A percentile compares a stretch with the other conserved stretches of the same genome.
These are phyloP conservation scores for Ophiostoma ulmi DNA, from an alignment of 2,329 filamentous ascomycete species.

Conservation along the genomic window DNA sequence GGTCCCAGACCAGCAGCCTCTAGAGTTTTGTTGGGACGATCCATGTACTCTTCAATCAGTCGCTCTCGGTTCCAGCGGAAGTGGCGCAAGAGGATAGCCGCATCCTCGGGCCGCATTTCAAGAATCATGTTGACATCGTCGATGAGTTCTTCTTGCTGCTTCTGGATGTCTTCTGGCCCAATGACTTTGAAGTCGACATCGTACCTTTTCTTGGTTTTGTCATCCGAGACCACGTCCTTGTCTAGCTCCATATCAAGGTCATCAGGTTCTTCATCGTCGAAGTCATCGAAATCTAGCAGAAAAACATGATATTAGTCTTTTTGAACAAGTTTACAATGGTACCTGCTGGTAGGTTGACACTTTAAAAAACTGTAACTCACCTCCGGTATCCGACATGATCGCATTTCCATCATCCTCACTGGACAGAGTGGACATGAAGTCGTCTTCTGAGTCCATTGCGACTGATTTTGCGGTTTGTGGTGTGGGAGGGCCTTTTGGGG, in stretches of 20 bases:
- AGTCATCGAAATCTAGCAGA: constrained; percentile 29
- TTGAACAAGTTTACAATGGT: neutral
- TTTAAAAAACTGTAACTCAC: constrained; percentile 35
- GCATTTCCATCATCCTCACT: constrained; percentile 75
- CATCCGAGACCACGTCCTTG: constrained; percentile 59
- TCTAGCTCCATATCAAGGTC: constrained; percentile 50
- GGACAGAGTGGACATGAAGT: constrained; percentile 79
- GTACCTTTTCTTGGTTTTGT: constrained; percentile 68
- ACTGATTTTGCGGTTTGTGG: constrained; percentile 44
- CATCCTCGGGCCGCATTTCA: constrained; percentile 80
- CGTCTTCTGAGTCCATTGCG: constrained; percentile 92
- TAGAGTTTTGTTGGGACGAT: constrained; percentile 70
- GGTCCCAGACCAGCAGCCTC: constrained; percentile 78
- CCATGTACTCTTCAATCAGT: constrained; percentile 94
- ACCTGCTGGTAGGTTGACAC: neutral
- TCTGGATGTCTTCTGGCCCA: constrained; percentile 73
- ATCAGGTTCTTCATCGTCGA: constrained; percentile 48
- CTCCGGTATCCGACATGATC: constrained; percentile 50
- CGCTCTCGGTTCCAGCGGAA: constrained; percentile 96
- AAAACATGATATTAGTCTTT: neutral
- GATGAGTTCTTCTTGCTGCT: constrained; percentile 79
- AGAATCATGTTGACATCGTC: constrained; percentile 88
- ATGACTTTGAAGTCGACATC: constrained; percentile 82
- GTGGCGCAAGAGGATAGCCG: constrained; percentile 82
- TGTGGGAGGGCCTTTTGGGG: constrained; percentile 24